phyloP scores from a whole-genome alignment of 176 grass and related monocot species.

The Bolboschoenus planiculmis region DNA sequence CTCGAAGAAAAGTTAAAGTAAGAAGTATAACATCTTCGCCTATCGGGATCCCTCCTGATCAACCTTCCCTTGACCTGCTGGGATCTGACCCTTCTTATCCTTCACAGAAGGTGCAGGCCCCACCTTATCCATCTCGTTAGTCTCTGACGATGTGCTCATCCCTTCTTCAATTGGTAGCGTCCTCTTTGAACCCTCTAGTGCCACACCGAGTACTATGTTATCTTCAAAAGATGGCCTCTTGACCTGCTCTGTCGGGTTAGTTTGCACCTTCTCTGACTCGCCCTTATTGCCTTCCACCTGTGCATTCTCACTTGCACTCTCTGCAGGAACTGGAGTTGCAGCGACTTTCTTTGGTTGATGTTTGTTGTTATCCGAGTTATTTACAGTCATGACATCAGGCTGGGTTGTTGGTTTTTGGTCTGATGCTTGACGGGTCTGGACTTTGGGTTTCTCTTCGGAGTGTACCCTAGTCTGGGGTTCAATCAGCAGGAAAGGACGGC shows the following conservation, averaged over 20 bases:
- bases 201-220: conserved; percentile 93
- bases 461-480: conserved; percentile 64
- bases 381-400: conserved; percentile 31
- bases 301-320: conserved; percentile 35
- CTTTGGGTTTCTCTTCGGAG: conserved; percentile 63
- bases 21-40: conserved; percentile 15
- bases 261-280: conserved; percentile 41
- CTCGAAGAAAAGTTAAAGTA: not conserved
- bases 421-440: conserved; percentile 28
- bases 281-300: conserved; percentile 32
- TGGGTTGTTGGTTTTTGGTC: conserved; percentile 34
- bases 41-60: conserved; percentile 47
- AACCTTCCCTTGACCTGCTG: conserved; percentile 36
- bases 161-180: conserved; percentile 87
- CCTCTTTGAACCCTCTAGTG: conserved; percentile 87
- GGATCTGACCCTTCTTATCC: conserved; percentile 43
- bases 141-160: conserved; percentile 41
- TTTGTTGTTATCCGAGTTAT: conserved; percentile 48
- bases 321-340: not conserved
- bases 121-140: conserved; percentile 51
- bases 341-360: conserved; percentile 53
- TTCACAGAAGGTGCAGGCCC: conserved; percentile 39
- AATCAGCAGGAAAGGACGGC: conserved; percentile 62
- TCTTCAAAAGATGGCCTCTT: conserved; percentile 71
- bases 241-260: conserved; percentile 2